Percentiles rank a stretch among this genome's conserved stretches.
Evolutionary conservation across 306 rosid genomes (phyloP).

Genomic region (Canavalia ensiformis): DNA sequence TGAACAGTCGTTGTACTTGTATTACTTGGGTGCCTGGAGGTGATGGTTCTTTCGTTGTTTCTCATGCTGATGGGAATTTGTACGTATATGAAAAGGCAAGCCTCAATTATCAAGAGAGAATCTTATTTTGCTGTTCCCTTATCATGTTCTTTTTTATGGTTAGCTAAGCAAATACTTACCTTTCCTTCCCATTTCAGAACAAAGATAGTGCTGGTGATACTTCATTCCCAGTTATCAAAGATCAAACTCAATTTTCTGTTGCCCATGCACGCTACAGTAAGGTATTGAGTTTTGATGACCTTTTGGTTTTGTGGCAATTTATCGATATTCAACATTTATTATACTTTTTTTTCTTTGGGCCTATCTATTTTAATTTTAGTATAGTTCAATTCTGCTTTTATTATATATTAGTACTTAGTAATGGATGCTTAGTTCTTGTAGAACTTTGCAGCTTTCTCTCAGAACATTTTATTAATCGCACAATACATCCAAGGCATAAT

Average conservation of each 20-base stretch:
- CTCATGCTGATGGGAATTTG: constrained; percentile 95
- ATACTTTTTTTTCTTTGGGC: background rate
- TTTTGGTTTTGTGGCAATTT: constrained; percentile 22
- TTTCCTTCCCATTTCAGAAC: constrained; percentile 60
- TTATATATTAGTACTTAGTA: constrained; percentile 5
- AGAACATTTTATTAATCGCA: constrained; percentile 20
- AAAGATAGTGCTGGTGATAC: constrained; percentile 93
- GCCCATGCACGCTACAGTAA: constrained; percentile 95
- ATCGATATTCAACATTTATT: constrained; percentile 19
- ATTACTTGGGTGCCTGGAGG: constrained; percentile 94
- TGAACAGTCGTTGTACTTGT: constrained; percentile 90
- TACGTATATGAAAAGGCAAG: constrained; percentile 94
- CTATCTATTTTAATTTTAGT: constrained; percentile 35
- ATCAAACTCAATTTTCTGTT: constrained; percentile 90
- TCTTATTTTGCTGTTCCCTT: constrained; percentile 34
- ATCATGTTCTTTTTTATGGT: constrained; percentile 27
- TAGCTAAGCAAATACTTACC: constrained; percentile 36
- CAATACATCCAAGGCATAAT: constrained; percentile 21
- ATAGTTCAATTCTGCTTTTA: constrained; percentile 5
- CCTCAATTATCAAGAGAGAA: constrained; percentile 44
- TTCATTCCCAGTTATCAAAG: constrained; percentile 85
- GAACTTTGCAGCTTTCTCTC: constrained; percentile 28
- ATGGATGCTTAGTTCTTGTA: constrained; percentile 30
- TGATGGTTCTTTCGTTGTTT: constrained; percentile 90
- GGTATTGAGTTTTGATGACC: constrained; percentile 58